These are phyloP conservation scores for Endothia cerciana DNA, from an alignment of 2,329 filamentous ascomycete species.

Conservation along the genomic window DNA sequence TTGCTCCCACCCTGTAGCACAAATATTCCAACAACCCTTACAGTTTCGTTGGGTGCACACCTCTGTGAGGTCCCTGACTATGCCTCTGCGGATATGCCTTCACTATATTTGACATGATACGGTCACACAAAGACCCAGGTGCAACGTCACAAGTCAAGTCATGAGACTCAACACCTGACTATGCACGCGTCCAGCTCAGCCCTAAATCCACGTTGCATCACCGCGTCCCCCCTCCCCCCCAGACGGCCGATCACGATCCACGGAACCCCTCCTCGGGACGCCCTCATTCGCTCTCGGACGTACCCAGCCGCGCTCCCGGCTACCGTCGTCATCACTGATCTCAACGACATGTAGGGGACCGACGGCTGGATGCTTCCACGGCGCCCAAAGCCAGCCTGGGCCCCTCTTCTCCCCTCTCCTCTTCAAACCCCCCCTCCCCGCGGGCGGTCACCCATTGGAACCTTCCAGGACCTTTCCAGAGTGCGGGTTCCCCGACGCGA, in stretches of 20 bases:
- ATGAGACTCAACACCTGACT: conserved; percentile 22
- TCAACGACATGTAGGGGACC: conserved; percentile 2
- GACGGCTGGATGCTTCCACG: neutral
- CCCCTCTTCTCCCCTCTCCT: too few species aligned
- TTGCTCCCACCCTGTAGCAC: neutral
- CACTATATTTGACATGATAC: neutral
- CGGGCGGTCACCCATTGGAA: too few species aligned
- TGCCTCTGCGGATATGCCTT: too few species aligned
- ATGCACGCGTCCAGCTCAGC: conserved; percentile 7
- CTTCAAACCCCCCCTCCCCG: too few species aligned
- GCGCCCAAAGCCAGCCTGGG: too few species aligned
- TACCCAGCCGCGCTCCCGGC: neutral
- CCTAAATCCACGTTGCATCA: neutral
- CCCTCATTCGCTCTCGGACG: neutral
- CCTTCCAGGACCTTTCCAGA: neutral
- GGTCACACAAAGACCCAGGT: conserved; percentile 22
- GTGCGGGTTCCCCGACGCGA: too few species aligned
- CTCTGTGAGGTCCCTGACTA: too few species aligned
- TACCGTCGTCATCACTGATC: neutral
- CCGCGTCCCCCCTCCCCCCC: neutral
- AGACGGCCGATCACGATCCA: neutral
- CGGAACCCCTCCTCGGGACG: neutral
- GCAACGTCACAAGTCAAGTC: conserved; percentile 15
- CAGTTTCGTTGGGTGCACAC: too few species aligned
- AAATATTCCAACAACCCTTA: too few species aligned